A percentile compares a stretch with the other conserved stretches of the same genome.
Evolutionary conservation across 2,329 filamentous ascomycete genomes (phyloP).

Genomic region (Sporothrix protearum): DNA sequence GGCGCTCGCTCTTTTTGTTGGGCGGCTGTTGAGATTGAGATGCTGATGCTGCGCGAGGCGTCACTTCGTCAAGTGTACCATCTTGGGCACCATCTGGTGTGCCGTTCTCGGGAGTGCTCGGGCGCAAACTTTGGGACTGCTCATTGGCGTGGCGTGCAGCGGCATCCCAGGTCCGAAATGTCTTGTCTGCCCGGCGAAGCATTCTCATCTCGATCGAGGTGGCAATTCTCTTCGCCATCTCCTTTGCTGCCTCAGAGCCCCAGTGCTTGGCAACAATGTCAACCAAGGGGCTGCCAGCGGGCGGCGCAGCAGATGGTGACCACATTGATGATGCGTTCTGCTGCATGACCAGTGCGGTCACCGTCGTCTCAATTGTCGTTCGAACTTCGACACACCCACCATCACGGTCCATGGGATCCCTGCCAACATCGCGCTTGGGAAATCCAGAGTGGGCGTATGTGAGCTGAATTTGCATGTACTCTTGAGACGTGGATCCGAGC

Average conservation of each 20-base stretch:
- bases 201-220: conserved; percentile 16
- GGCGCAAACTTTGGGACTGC: neutral
- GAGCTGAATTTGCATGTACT: conserved; percentile 52
- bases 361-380: conserved; percentile 53
- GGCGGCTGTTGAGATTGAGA: neutral
- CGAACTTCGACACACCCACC: conserved; percentile 40
- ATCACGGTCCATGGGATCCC: conserved; percentile 12
- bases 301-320: conserved; percentile 44
- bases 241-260: conserved; percentile 44
- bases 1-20: neutral
- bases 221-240: conserved; percentile 39
- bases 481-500: conserved; percentile 47
- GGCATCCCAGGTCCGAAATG: neutral
- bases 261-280: conserved; percentile 48
- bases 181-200: conserved; percentile 17
- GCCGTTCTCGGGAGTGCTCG: neutral
- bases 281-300: conserved; percentile 40
- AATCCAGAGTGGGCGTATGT: conserved; percentile 58
- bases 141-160: neutral
- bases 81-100: neutral
- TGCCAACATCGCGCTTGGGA: conserved; percentile 32
- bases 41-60: conserved; percentile 20
- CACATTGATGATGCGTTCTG: conserved; percentile 49
- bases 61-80: conserved; percentile 22
- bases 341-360: conserved; percentile 49